Percentiles rank a stretch among this genome's conserved stretches.
phyloP scores from a whole-genome alignment of 495 filamentous ascomycete species.

The Podospora didyma region DNA sequence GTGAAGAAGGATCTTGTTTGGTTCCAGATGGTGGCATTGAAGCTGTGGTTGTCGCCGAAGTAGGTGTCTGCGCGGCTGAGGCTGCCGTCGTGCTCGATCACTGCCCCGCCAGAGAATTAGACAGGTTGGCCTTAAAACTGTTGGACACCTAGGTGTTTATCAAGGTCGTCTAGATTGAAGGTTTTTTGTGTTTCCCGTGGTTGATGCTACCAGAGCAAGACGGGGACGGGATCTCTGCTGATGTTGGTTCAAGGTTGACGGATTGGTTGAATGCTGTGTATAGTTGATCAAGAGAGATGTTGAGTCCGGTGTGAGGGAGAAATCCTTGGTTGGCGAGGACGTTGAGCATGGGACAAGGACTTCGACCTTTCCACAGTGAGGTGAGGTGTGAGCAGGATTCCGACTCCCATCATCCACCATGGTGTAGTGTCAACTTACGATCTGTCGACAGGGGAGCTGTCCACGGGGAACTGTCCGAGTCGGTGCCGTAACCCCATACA shows the following conservation, averaged over 20 bases:
- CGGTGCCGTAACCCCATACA: no score
- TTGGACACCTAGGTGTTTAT: no score
- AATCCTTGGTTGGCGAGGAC: constrained; percentile 29
- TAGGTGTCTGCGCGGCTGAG: constrained; percentile 18
- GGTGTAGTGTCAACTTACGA: no score
- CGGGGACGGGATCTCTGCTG: constrained; percentile 1
- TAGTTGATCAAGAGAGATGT: constrained; percentile 8
- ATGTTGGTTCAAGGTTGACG: constrained; percentile 2
- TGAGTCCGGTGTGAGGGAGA: constrained; percentile 25
- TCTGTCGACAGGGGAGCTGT: no score
- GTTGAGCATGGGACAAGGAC: constrained; percentile 37
- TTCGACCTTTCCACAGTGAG: constrained; percentile 19
- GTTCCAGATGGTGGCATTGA: constrained; percentile 22
- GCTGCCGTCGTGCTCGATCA: constrained; percentile 18
- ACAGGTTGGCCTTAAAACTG: no score
- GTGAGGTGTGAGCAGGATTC: no score
- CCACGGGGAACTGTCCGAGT: no score
- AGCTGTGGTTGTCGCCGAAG: constrained; percentile 13
- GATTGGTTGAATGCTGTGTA: constrained; percentile 1
- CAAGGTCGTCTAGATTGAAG: constrained; percentile 19
- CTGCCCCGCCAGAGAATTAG: background rate
- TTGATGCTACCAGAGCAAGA: constrained; percentile 6
- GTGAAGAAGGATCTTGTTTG: background rate
- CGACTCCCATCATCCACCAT: no score
- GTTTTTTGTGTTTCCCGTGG: constrained; percentile 16